A percentile compares a stretch with the other conserved stretches of the same genome.
Conservation (phyloP, 78 protist genomes). For the slime mould (Dictyostelium discoideum) region DNA sequence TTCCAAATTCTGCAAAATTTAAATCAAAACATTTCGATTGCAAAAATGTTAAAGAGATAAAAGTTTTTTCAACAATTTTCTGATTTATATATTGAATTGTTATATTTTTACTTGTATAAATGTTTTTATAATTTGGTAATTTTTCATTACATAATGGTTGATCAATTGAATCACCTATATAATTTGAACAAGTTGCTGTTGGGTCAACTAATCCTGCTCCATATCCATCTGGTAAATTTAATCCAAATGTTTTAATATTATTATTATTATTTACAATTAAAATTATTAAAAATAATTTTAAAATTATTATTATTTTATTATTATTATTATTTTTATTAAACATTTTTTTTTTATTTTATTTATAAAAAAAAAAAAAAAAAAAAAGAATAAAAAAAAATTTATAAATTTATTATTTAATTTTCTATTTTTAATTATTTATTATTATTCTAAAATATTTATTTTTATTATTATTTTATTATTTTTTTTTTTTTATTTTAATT, state of each 20-base stretch:
- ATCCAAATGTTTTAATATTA: not conserved
- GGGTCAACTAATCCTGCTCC: slow-evolving; percentile 12
- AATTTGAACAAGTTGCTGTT: not conserved
- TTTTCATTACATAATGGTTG: not conserved
- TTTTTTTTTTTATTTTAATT: too few relatives aligned
- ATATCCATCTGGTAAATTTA: not conserved
- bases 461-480: too few relatives aligned
- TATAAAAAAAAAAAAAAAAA: not conserved
- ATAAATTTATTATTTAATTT: too few relatives aligned
- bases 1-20: not conserved
- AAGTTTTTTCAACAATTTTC: not conserved
- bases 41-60: not conserved
- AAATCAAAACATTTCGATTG: not conserved
- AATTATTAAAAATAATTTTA: not conserved
- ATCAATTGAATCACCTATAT: slow-evolving; percentile 24
- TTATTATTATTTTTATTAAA: not conserved
- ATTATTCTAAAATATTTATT: too few relatives aligned
- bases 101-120: not conserved
- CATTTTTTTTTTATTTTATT: not conserved
- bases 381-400: too few relatives aligned
- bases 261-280: slow-evolving; percentile 9
- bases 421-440: too few relatives aligned
- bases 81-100: not conserved
- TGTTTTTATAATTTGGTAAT: not conserved
- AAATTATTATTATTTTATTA: not conserved